Conservation (phyloP, 2,329 filamentous ascomycete genomes). For the Cryphonectria japonica region DNA sequence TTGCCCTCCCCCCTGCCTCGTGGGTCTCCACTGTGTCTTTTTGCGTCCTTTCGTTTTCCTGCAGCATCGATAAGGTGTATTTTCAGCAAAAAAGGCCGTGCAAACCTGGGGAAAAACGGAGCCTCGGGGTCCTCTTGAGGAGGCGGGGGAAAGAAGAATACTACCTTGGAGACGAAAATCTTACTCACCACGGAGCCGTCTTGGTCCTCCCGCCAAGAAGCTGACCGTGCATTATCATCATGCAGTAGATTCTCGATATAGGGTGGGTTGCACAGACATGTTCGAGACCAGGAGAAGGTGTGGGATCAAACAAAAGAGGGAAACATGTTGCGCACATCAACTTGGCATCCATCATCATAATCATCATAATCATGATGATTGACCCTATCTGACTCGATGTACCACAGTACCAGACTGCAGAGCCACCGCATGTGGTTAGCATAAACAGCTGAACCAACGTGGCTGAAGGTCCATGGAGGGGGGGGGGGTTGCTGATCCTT, state of each 20-base stretch:
- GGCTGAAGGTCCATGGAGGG: background rate
- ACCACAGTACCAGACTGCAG: background rate
- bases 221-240: background rate
- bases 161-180: background rate
- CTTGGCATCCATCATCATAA: background rate
- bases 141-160: background rate
- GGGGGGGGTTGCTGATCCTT: background rate
- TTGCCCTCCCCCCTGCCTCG: background rate
- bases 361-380: background rate
- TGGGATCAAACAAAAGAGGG: background rate
- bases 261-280: background rate
- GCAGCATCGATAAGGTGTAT: background rate
- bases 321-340: background rate
- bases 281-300: background rate
- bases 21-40: background rate
- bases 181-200: background rate
- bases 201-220: background rate
- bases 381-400: background rate
- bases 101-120: constrained; percentile 1
- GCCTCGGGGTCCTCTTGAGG: constrained; percentile 1
- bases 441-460: constrained; percentile 6
- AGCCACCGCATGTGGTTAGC: background rate
- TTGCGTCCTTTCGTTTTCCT: too few species aligned
- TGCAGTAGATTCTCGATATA: background rate
- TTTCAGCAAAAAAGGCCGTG: background rate